Evolutionary conservation across 176 grass and related monocot species (phyloP).

Genomic region (Bromus sterilis): DNA sequence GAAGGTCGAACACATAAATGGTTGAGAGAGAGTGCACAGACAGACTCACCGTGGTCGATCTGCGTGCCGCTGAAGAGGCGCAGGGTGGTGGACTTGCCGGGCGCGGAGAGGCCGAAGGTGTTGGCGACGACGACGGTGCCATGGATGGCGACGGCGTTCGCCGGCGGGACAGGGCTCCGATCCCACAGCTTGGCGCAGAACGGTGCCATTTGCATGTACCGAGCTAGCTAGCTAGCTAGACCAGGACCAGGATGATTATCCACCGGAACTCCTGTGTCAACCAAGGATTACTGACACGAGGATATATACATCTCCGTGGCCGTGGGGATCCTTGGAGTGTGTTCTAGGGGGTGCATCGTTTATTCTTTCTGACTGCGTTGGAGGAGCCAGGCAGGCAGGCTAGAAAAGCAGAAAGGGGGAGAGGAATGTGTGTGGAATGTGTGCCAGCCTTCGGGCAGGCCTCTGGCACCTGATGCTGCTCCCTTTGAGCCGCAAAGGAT

Average conservation of each 20-base stretch:
- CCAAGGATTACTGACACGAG: background rate
- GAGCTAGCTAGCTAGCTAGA: background rate
- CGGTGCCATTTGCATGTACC: slow-evolving; percentile 40
- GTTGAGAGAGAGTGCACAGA: too few species aligned
- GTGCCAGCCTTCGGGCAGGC: slow-evolving; percentile 44
- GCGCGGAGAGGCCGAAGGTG: slow-evolving; percentile 15
- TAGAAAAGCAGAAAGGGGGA: background rate
- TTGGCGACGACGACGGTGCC: slow-evolving; percentile 58
- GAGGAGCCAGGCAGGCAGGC: background rate
- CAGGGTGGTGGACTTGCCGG: slow-evolving; percentile 52
- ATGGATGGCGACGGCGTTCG: slow-evolving; percentile 27
- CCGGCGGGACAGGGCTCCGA: background rate
- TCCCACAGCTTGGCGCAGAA: slow-evolving; percentile 25
- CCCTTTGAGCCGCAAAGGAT: background rate
- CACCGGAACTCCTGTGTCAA: background rate
- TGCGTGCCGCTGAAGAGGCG: slow-evolving; percentile 68
- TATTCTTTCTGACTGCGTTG: background rate
- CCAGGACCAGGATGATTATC: background rate
- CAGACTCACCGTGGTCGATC: slow-evolving; percentile 57
- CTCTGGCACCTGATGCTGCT: slow-evolving; percentile 49
- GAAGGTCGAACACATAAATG: background rate
- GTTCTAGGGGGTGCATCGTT: slow-evolving; percentile 40
- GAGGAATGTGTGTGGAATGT: slow-evolving; percentile 41
- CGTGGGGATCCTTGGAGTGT: slow-evolving; percentile 48
- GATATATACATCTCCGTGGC: background rate